phyloP scores from a whole-genome alignment of 805 yeast species.

The Candida anglica region DNA sequence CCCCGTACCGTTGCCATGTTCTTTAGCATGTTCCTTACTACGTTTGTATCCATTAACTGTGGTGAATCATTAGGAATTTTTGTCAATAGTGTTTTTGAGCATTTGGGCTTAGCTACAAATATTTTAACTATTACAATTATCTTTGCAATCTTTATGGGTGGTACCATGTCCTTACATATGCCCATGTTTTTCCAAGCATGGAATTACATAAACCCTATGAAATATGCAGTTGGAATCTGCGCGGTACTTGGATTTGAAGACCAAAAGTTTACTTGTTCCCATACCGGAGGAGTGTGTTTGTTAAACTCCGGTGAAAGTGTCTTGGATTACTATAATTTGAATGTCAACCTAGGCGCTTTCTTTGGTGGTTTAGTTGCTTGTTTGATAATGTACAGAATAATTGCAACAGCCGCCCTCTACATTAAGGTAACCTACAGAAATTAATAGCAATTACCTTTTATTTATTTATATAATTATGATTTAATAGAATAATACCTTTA shows the following conservation, averaged over 20 bases:
- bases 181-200: slow-evolving; percentile 63
- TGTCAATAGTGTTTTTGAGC: slow-evolving; percentile 67
- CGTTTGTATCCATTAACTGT: slow-evolving; percentile 56
- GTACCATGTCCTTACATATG: slow-evolving; percentile 77
- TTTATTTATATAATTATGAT: background rate
- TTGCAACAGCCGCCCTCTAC: slow-evolving; percentile 23
- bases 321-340: slow-evolving; percentile 26
- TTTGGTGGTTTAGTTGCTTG: slow-evolving; percentile 36
- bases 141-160: slow-evolving; percentile 79
- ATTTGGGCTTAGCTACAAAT: slow-evolving; percentile 79
- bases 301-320: slow-evolving; percentile 30
- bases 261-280: slow-evolving; percentile 47
- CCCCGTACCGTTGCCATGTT: slow-evolving; percentile 65
- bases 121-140: slow-evolving; percentile 63
- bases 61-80: slow-evolving; percentile 86
- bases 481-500: background rate
- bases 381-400: slow-evolving; percentile 26
- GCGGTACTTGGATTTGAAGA: slow-evolving; percentile 56
- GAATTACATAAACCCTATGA: slow-evolving; percentile 75
- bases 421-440: slow-evolving; percentile 19
- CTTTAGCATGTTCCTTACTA: slow-evolving; percentile 56
- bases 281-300: slow-evolving; percentile 11
- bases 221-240: slow-evolving; percentile 60
- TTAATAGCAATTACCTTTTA: background rate
- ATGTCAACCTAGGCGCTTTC: slow-evolving; percentile 18